A percentile compares a stretch with the other conserved stretches of the same genome.
phyloP scores from a whole-genome alignment of 83 land plant genomes.

The Thuja plicata region DNA sequence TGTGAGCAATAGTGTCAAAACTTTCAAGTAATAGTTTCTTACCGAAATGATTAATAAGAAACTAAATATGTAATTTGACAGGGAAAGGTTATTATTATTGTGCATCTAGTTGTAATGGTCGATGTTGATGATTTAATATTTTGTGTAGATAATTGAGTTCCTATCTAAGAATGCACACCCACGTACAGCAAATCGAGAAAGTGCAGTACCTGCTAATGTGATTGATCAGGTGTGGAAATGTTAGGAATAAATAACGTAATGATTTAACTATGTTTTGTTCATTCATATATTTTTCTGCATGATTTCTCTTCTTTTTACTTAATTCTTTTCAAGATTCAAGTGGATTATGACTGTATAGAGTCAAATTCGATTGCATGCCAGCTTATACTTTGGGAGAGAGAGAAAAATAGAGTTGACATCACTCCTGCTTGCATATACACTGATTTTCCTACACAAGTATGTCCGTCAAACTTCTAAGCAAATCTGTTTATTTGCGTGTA shows the following conservation, averaged over 20 bases:
- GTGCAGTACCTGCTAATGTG: neutral
- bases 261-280: neutral
- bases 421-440: neutral
- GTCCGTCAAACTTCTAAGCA: neutral
- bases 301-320: neutral
- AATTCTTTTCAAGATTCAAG: neutral
- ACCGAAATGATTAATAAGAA: neutral
- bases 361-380: neutral
- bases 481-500: neutral
- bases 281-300: neutral
- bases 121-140: neutral
- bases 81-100: neutral
- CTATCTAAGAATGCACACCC: neutral
- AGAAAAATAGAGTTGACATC: neutral
- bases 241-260: neutral
- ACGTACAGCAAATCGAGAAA: neutral
- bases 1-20: neutral
- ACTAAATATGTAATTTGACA: neutral
- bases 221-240: neutral
- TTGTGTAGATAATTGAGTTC: neutral
- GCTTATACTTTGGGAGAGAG: conserved; percentile 7
- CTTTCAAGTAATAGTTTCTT: no score
- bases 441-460: neutral
- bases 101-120: neutral
- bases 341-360: neutral